Conservation (phyloP, 805 yeast genomes). For the Cyberlindnera bimundalis region DNA sequence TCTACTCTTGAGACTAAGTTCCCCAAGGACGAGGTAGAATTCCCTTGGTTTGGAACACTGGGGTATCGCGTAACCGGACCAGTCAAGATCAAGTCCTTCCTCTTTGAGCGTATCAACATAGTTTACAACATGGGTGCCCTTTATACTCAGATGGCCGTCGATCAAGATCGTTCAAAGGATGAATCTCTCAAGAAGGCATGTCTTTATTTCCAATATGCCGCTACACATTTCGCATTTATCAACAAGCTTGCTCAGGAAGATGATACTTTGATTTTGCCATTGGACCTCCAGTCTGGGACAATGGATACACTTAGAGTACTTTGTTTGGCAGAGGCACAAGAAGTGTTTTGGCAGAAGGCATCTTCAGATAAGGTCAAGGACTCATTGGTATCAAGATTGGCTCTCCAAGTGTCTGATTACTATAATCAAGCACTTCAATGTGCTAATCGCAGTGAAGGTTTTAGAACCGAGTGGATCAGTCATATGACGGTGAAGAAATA, state of each 20-base stretch:
- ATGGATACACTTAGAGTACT: constrained; percentile 47
- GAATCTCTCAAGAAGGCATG: constrained; percentile 64
- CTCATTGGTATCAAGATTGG: constrained; percentile 57
- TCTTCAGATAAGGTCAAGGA: constrained; percentile 47
- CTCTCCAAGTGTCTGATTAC: constrained; percentile 57
- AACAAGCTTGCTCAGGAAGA: constrained; percentile 46
- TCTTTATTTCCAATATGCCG: constrained; percentile 62
- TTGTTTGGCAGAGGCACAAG: constrained; percentile 84
- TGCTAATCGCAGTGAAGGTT: constrained; percentile 44
- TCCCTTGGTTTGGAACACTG: constrained; percentile 72
- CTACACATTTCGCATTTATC: constrained; percentile 68
- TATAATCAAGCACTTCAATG: constrained; percentile 46
- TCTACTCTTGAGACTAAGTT: constrained; percentile 49
- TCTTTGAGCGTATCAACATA: constrained; percentile 59
- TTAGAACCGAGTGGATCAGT: constrained; percentile 62
- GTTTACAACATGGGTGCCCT: constrained; percentile 67
- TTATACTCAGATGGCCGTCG: constrained; percentile 53
- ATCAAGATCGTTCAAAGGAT: constrained; percentile 39
- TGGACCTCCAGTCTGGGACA: constrained; percentile 50
- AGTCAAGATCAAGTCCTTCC: constrained; percentile 42
- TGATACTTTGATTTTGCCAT: constrained; percentile 28
- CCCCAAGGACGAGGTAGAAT: constrained; percentile 56
- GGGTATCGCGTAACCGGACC: constrained; percentile 53
- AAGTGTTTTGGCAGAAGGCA: constrained; percentile 78
- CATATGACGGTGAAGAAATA: constrained; percentile 54